Evolutionary conservation across 495 filamentous ascomycete genomes (phyloP).

Genomic region (Halenospora varia): DNA sequence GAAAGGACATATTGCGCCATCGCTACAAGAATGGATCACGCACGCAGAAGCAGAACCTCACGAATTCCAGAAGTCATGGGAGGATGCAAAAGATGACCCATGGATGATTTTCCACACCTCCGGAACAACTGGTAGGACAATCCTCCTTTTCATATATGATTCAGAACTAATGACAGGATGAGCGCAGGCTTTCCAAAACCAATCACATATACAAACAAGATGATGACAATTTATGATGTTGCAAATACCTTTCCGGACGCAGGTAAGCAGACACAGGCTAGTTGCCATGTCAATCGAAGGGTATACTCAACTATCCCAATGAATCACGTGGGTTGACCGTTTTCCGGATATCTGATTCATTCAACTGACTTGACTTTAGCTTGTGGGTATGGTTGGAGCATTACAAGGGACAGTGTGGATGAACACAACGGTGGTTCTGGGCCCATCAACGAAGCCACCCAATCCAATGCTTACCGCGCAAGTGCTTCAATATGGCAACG

Average conservation of each 20-base stretch:
- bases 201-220: background rate
- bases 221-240: background rate
- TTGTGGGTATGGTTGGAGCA: background rate
- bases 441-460: background rate
- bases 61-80: background rate
- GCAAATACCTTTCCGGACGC: background rate
- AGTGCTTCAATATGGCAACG: background rate
- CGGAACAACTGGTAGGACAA: slow-evolving; percentile 37
- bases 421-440: background rate
- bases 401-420: background rate
- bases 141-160: background rate
- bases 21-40: slow-evolving; percentile 1
- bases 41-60: background rate
- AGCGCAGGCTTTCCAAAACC: slow-evolving; percentile 47
- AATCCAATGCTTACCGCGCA: background rate
- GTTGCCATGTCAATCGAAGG: background rate
- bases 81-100: slow-evolving; percentile 40
- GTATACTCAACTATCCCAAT: background rate
- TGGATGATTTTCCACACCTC: slow-evolving; percentile 53
- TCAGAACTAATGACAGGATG: background rate
- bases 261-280: background rate
- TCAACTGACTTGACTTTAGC: background rate
- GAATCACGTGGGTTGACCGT: background rate
- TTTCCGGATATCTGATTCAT: background rate
- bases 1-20: background rate